Evolutionary conservation across 352 stramenopile genomes (phyloP), one percentile per base, ranked within the genome.

Genomic region (Phytophthora cactorum): DNA sequence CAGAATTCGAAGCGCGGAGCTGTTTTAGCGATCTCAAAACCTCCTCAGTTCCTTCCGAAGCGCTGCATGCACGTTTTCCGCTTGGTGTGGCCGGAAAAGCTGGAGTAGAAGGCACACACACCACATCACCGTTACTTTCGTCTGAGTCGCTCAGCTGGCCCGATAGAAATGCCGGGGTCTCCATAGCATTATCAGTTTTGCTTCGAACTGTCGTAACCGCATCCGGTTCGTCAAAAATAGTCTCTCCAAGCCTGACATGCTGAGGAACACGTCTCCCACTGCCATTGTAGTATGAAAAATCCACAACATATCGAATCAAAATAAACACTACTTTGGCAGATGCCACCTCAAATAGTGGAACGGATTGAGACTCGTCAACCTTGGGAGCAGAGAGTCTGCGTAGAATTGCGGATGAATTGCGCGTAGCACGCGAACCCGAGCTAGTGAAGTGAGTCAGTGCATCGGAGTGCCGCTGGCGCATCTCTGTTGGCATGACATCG

Each of bases 401-500:
- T 12, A 51, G 6, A 17, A 51, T 51, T 5, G 17, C 17, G 3
- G 45, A 14, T 0, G 45, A 31, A 0, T 32, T 51, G n/a, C 45
- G 45, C 25, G 45, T 34, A 10, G 45, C 45, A 17, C 45, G 45
- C 6, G 0, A n/a, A 9, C 45, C 45, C 9, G 45, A 34, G 3
- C 27, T 28, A 27, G 11, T 39, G 15, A 53, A 53, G 32, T 56
- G 51, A 27, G 44, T 12, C 27, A 60, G 25, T 10, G 59, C 50
- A 41, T 7, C 50, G 0, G 7, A 50, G 22, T 57, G 25, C 3
- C 22, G 32, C 14, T 44, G 14, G 44, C 34, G 51, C 60, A 62
- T 62, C 29, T 68, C 60, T 1, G 14, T 22, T 1, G 52, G 52
- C 60, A 68, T 68, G 8, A 58, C 15, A 52, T 68, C 60, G 5